Conservation (phyloP, 2,329 filamentous ascomycete genomes). For the Cladosporium cucumerinum region DNA sequence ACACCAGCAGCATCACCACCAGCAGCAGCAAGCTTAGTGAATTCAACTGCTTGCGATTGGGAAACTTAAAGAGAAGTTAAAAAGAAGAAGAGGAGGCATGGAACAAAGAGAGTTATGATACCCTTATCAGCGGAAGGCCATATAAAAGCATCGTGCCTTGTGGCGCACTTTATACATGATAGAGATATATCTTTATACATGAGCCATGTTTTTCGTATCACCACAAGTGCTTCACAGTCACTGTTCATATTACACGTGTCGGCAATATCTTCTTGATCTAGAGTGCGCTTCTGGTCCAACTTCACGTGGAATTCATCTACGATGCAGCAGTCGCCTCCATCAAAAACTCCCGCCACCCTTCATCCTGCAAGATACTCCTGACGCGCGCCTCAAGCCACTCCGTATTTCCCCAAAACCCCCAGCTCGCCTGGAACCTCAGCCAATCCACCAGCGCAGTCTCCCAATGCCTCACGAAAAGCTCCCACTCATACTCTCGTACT, state of each 20-base stretch:
- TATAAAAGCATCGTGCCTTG: background rate
- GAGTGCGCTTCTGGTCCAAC: background rate
- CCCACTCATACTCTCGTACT: constrained; percentile 53
- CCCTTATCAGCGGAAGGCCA: constrained; percentile 5
- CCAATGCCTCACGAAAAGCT: constrained; percentile 58
- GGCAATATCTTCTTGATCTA: background rate
- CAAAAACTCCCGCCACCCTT: constrained; percentile 17
- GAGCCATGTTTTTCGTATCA: background rate
- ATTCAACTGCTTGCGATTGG: too few relatives aligned
- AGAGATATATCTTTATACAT: background rate
- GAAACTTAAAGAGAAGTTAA: background rate
- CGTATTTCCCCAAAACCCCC: constrained; percentile 29
- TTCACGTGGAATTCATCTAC: background rate
- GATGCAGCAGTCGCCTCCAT: background rate
- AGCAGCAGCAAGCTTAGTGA: background rate
- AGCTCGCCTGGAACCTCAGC: constrained; percentile 47
- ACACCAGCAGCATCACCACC: background rate
- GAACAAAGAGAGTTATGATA: constrained; percentile 7
- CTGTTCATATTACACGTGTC: too few relatives aligned
- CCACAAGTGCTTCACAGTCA: background rate
- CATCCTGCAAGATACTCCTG: constrained; percentile 21
- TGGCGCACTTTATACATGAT: background rate
- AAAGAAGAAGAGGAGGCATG: background rate
- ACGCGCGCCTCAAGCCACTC: constrained; percentile 27
- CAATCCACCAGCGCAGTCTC: constrained; percentile 66